Percentiles rank a stretch among this genome's conserved stretches.
phyloP scores from a whole-genome alignment of 192 early-diverging fungal genomes.

The Dissophora ornata region DNA sequence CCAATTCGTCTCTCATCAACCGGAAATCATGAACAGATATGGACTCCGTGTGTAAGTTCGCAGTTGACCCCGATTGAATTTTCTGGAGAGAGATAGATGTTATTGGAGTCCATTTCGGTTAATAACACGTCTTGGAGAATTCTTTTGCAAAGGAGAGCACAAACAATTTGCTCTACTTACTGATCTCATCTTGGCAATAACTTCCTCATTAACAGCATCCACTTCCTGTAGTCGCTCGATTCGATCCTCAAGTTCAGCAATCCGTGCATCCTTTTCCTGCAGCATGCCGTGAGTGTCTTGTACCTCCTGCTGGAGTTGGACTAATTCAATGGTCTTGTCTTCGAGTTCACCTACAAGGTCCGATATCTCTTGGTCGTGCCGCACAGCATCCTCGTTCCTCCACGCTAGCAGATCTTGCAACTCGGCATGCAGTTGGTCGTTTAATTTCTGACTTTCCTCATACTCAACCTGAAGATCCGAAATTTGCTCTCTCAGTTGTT shows the following conservation, averaged over 20 bases:
- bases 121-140: no score
- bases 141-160: no score
- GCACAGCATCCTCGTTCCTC: conserved; percentile 27
- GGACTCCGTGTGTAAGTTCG: conserved; percentile 3
- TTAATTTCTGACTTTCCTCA: conserved; percentile 31
- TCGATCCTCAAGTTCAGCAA: conserved; percentile 30
- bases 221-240: conserved; percentile 19
- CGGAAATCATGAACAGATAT: conserved; percentile 28
- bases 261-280: conserved; percentile 21
- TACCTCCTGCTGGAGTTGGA: conserved; percentile 40
- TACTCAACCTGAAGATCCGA: conserved; percentile 10
- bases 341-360: conserved; percentile 56
- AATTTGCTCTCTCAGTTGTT: conserved; percentile 22
- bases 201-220: conserved; percentile 51
- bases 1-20: conserved; percentile 27
- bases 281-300: conserved; percentile 4
- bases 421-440: conserved; percentile 31
- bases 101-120: no score
- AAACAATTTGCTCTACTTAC: no score
- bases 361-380: conserved; percentile 48
- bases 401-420: conserved; percentile 28
- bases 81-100: conserved; percentile 35
- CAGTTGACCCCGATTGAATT: conserved; percentile 14
- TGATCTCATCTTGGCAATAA: conserved; percentile 39
- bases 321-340: conserved; percentile 56